Evolutionary conservation across 2,329 filamentous ascomycete genomes (phyloP), one percentile per base, ranked within the genome.

Genomic region (Teratosphaeria gauchensis): DNA sequence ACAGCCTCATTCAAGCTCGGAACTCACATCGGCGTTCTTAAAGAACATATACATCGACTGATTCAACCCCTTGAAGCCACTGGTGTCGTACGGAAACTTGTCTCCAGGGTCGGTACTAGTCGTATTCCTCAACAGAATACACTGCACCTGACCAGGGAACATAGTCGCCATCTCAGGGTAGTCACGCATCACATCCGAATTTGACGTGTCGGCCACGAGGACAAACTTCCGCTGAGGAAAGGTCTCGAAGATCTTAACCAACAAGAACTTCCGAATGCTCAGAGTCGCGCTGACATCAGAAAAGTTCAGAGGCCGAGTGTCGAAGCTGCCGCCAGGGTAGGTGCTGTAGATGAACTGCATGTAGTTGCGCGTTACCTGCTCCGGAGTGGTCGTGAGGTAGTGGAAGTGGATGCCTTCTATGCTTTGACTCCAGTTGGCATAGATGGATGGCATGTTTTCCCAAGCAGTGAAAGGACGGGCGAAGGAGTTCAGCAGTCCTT

Each of bases 391-490:
- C 0, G 88, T 92, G 21, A 92, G 78, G 74, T 92, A 92, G 74
- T 91, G 88, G 76, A 91, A 92, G 71, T 91, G 88, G 62, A 85
- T 78, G 66, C 89, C 80, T 0, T 83, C 80, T 14, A 89, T 77
- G 24, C 78, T 82, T n/a, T 75, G 74, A 1, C 82, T 84, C 87
- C 88, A 91, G 68, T 90, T 89, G 63, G 84, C 82, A 70, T 90
- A 92, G 64, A 91, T 85, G 2, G 84, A 79, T 0, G 88, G 88
- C 89, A 92, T 92, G 73, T 91, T 87, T 78, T 86, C 78, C 88
- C 88, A 92, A 0, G 82, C 78, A 0, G 78, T 80, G 69, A 89
- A 92, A 0, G 85, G 78, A 3, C 83, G 80, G 0, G 88, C 88
- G 67, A 92, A 91, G 0, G 87, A 85, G 74, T 92, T 92, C 11